Evolutionary conservation across 1,139 yeast genomes (phyloP).

Genomic region (Taphrina deformans): DNA sequence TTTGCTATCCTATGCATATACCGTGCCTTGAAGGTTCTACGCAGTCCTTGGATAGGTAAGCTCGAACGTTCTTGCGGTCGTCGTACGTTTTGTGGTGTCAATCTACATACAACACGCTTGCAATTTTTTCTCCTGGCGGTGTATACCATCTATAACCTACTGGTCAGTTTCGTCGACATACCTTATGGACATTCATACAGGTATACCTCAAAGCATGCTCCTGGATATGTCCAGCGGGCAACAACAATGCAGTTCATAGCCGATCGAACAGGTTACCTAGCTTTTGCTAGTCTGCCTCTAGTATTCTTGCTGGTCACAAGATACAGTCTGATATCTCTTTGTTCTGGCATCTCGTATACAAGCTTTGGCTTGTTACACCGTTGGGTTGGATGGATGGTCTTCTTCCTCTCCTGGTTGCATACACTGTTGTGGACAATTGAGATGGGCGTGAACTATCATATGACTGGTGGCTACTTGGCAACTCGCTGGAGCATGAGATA

Average conservation of each 20-base stretch:
- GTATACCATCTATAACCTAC: constrained; percentile 1
- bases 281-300: constrained; percentile 56
- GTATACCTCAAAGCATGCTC: constrained; percentile 19
- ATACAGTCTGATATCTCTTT: constrained; percentile 56
- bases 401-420: constrained; percentile 50
- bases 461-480: constrained; percentile 48
- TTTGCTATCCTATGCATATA: background rate
- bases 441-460: constrained; percentile 44
- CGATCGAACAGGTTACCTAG: constrained; percentile 60
- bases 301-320: constrained; percentile 62
- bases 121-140: background rate
- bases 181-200: constrained; percentile 14
- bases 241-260: constrained; percentile 49
- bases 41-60: background rate
- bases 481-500: constrained; percentile 41
- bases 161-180: constrained; percentile 9
- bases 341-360: constrained; percentile 63
- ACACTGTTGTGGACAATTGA: constrained; percentile 42
- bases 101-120: background rate
- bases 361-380: constrained; percentile 61
- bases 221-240: constrained; percentile 12
- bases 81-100: background rate
- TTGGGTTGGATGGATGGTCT: constrained; percentile 58
- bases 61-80: background rate
- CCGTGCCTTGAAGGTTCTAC: background rate